Conservation (phyloP, 192 early-diverging fungal genomes). For the Linderina pennispora region DNA sequence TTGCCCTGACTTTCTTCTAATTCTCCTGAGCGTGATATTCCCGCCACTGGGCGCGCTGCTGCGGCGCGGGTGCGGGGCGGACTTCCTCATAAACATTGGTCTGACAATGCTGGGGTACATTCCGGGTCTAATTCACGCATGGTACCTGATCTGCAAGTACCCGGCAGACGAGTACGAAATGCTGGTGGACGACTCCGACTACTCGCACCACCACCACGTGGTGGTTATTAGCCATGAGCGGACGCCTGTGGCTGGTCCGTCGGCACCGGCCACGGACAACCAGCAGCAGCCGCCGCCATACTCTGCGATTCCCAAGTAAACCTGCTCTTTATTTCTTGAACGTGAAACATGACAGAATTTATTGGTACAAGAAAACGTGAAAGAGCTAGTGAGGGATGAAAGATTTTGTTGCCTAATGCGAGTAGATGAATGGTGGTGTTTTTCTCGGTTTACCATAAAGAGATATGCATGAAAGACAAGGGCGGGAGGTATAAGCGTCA, state of each 20-base stretch:
- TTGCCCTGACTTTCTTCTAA: constrained; percentile 38
- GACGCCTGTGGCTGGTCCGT: constrained; percentile 2
- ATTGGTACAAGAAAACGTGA: background rate
- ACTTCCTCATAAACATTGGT: constrained; percentile 65
- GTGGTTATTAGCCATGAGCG: constrained; percentile 22
- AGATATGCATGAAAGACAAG: background rate
- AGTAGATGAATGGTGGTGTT: background rate
- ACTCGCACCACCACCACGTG: constrained; percentile 21
- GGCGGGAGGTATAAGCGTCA: no score
- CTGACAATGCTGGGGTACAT: constrained; percentile 67
- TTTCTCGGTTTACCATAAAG: no score
- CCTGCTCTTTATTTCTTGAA: background rate
- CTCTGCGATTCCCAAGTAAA: constrained; percentile 4
- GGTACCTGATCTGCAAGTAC: constrained; percentile 59
- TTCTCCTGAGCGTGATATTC: constrained; percentile 47
- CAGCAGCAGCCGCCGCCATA: constrained; percentile 34
- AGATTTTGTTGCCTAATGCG: no score
- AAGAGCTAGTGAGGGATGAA: no score
- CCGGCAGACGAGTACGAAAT: constrained; percentile 42
- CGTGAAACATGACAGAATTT: no score
- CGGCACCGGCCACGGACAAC: background rate
- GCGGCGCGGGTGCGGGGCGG: constrained; percentile 55
- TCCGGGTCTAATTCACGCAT: constrained; percentile 65
- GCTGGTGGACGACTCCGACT: constrained; percentile 38
- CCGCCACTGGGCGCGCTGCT: constrained; percentile 62